Evolutionary conservation across 768 basidiomycete genomes (phyloP).

Genomic region (Boletus sp.): DNA sequence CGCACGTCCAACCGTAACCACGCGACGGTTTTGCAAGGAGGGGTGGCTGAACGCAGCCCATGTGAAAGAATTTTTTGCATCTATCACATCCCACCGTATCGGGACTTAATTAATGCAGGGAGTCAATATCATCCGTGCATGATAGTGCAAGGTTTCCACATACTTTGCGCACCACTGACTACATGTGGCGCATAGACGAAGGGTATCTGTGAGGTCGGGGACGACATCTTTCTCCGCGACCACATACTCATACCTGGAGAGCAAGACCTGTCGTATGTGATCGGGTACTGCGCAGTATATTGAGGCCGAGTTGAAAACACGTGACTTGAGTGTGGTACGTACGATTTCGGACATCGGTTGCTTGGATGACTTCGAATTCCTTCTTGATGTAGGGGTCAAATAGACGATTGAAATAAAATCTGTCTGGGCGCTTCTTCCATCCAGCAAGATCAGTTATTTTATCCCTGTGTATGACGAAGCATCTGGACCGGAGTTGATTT

Average conservation of each 20-base stretch:
- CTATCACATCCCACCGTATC: constrained; percentile 89
- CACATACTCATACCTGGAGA: constrained; percentile 88
- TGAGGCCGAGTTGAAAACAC: constrained; percentile 14
- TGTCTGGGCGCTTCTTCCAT: constrained; percentile 92
- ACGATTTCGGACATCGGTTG: constrained; percentile 88
- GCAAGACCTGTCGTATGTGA: constrained; percentile 73
- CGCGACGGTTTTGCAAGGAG: constrained; percentile 87
- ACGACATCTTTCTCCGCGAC: constrained; percentile 93
- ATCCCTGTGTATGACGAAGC: constrained; percentile 93
- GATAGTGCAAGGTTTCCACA: constrained; percentile 28
- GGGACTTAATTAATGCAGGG: constrained; percentile 45
- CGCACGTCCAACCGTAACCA: constrained; percentile 97
- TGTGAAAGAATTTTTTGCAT: constrained; percentile 94
- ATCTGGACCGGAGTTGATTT: constrained; percentile 88
- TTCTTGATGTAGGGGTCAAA: constrained; percentile 99
- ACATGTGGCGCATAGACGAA: constrained; percentile 86
- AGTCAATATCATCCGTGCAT: constrained; percentile 20
- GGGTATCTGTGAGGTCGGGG: constrained; percentile 81
- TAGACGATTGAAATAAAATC: constrained; percentile 93
- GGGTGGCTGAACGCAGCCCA: constrained; percentile 91
- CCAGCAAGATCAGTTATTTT: constrained; percentile 90
- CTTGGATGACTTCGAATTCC: constrained; percentile 93
- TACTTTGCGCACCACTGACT: constrained; percentile 87
- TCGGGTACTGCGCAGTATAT: constrained; percentile 62
- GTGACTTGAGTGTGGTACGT: constrained; percentile 35